phyloP scores from a whole-genome alignment of 78 protist species.

The Pigoraptor vietnamica region DNA sequence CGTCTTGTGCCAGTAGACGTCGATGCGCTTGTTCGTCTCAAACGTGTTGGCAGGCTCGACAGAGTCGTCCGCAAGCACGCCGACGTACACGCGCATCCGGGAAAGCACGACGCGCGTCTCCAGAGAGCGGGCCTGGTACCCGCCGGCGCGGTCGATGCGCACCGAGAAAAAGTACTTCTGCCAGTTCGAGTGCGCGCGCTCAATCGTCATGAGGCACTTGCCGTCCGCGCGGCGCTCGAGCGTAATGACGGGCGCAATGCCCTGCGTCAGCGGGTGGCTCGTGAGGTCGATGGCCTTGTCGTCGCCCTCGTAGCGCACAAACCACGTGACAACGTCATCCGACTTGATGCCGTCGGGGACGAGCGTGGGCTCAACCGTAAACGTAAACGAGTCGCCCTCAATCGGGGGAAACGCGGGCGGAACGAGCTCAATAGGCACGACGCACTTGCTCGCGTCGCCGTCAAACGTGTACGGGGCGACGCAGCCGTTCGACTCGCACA shows the following conservation, averaged over 20 bases:
- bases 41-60: no score
- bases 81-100: background rate
- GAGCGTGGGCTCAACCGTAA: background rate
- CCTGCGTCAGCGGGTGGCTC: background rate
- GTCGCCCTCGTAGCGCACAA: background rate
- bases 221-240: background rate
- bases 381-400: background rate
- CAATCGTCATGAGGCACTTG: background rate
- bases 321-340: background rate
- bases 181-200: background rate
- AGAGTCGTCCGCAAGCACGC: background rate
- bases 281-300: background rate
- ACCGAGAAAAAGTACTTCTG: background rate
- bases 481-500: background rate
- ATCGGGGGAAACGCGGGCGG: background rate
- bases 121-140: background rate
- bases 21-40: background rate
- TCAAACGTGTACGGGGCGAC: background rate
- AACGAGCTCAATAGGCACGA: background rate
- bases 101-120: background rate
- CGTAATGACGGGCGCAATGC: background rate
- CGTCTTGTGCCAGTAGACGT: background rate
- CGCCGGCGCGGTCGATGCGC: background rate
- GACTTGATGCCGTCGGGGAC: background rate
- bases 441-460: background rate